These are phyloP conservation scores for Acer negundo DNA, from an alignment of 345 rosid species.

Conservation along the genomic window DNA sequence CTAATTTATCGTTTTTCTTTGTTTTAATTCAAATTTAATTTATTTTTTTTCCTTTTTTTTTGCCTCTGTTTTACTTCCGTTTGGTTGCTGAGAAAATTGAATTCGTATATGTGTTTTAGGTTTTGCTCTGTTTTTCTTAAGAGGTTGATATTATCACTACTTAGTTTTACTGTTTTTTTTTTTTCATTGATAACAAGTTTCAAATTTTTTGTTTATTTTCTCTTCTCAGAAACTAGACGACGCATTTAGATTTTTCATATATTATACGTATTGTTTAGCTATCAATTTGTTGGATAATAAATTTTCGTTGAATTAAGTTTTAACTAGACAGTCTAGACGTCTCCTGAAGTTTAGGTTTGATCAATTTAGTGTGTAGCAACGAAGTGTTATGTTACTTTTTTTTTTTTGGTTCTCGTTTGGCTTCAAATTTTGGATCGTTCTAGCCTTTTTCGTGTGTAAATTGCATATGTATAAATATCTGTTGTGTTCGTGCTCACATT, in stretches of 20 bases:
- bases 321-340: background rate
- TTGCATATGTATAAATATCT: background rate
- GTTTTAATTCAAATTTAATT: background rate
- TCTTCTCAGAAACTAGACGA: too few species aligned
- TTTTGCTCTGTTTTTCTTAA: background rate
- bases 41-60: background rate
- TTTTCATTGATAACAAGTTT: background rate
- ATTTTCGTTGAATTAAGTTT: background rate
- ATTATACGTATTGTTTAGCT: background rate
- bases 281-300: background rate
- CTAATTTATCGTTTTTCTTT: background rate
- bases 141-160: background rate
- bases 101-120: background rate
- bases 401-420: background rate
- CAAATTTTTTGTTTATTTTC: too few species aligned
- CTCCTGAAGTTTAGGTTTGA: background rate
- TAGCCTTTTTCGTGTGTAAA: background rate
- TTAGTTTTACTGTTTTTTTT: background rate
- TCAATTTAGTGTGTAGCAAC: background rate
- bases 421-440: background rate
- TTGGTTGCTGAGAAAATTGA: constrained; percentile 4
- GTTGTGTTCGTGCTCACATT: background rate
- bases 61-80: background rate
- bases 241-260: too few species aligned
- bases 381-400: background rate